phyloP scores from a whole-genome alignment of 139 green algal genomes.

The Trebouxia sp. region DNA sequence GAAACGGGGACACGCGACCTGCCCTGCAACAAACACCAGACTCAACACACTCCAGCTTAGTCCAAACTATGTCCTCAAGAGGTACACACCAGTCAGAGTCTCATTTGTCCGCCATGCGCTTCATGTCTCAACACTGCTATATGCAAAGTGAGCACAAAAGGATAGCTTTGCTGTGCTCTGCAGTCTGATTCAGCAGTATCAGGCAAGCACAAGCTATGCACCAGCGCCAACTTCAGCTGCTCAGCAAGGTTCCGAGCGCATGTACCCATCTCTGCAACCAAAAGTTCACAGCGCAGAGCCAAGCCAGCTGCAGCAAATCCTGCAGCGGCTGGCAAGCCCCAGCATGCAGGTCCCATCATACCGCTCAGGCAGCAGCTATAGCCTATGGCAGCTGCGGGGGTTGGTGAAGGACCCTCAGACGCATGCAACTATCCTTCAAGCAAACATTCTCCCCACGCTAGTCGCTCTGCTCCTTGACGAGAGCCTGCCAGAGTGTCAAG shows the following conservation, averaged over 20 bases:
- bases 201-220: slow-evolving; percentile 22
- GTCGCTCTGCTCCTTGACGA: not conserved
- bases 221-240: not conserved
- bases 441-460: not conserved
- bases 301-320: not conserved
- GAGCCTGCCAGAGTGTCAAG: not conserved
- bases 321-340: slow-evolving; percentile 6
- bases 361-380: slow-evolving; percentile 19
- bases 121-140: no score
- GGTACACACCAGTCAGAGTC: no score
- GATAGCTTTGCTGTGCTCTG: no score
- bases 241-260: not conserved
- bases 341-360: slow-evolving; percentile 8
- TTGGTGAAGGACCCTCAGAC: not conserved
- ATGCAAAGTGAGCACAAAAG: no score
- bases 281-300: not conserved
- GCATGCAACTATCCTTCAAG: not conserved
- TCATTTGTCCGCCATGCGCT: no score
- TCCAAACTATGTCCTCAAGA: slow-evolving; percentile 19
- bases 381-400: slow-evolving; percentile 7
- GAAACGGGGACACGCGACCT: not conserved
- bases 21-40: not conserved
- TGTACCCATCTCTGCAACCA: not conserved
- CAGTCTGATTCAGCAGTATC: slow-evolving; percentile 13
- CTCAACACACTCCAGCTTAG: not conserved